Conservation (phyloP, 495 filamentous ascomycete species). For the Aspergillus affinis region DNA sequence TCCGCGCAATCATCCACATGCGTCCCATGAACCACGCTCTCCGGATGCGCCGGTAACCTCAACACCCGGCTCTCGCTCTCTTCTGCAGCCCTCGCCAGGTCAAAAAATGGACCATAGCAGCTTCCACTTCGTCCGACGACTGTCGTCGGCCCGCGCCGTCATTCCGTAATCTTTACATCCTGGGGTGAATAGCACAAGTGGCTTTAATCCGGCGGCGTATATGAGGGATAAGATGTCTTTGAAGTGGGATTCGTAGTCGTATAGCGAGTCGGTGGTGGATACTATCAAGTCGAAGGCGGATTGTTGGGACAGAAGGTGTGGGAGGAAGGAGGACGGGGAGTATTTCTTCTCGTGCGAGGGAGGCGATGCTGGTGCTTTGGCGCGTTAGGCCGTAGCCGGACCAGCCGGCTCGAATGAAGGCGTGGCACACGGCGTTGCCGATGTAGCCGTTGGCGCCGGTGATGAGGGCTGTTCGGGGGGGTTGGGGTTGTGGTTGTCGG, state of each 20-base stretch:
- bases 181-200: constrained; percentile 13
- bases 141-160: constrained; percentile 11
- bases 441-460: constrained; percentile 22
- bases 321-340: constrained; percentile 13
- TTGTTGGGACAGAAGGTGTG: background rate
- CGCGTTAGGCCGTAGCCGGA: constrained; percentile 13
- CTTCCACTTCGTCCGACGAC: constrained; percentile 12
- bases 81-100: background rate
- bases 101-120: constrained; percentile 14
- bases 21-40: constrained; percentile 7
- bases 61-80: background rate
- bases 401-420: constrained; percentile 18
- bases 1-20: constrained; percentile 18
- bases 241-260: constrained; percentile 9
- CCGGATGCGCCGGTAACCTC: background rate
- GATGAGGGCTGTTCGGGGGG: constrained; percentile 5
- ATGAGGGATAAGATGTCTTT: constrained; percentile 5
- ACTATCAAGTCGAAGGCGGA: constrained; percentile 6
- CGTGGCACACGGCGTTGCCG: constrained; percentile 16
- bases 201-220: constrained; percentile 4
- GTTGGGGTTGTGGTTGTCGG: background rate
- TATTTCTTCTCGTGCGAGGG: constrained; percentile 12
- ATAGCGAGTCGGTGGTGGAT: constrained; percentile 12
- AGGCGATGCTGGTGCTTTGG: background rate
- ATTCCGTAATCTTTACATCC: constrained; percentile 21